These are phyloP conservation scores for Perkinsela sp. DNA, from an alignment of 208 protist genomes.

Conservation along the genomic window DNA sequence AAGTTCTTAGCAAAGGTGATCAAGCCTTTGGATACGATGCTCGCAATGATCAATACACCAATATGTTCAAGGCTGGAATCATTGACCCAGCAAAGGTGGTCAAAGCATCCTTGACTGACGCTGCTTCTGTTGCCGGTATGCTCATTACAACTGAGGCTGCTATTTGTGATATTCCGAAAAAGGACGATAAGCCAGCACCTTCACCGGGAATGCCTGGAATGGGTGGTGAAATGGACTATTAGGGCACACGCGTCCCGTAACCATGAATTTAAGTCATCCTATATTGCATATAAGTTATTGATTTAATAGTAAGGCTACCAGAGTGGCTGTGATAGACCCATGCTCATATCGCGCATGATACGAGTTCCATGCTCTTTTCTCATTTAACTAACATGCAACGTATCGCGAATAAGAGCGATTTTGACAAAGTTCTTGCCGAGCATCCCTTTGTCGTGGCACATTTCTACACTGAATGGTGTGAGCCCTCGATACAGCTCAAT, in stretches of 20 bases:
- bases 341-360: no score
- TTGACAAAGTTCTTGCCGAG: conserved; percentile 2
- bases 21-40: conserved; percentile 77
- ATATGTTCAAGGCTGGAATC: conserved; percentile 94
- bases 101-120: conserved; percentile 82
- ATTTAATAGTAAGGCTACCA: no score
- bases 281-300: no score
- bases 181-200: neutral
- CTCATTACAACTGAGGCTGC: conserved; percentile 95
- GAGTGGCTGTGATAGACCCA: no score
- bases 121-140: conserved; percentile 84
- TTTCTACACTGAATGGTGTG: conserved; percentile 62
- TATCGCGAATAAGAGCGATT: neutral
- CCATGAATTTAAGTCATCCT: no score
- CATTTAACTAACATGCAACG: no score
- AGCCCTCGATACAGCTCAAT: conserved; percentile 39
- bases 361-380: no score
- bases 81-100: conserved; percentile 99
- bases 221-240: neutral
- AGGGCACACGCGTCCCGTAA: no score
- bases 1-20: conserved; percentile 65
- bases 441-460: conserved; percentile 35
- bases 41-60: conserved; percentile 69
- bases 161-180: conserved; percentile 11
- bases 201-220: neutral